Base-by-base conservation (phyloP, 306 rosid species). In the Styphnolobium japonicum region DNA sequence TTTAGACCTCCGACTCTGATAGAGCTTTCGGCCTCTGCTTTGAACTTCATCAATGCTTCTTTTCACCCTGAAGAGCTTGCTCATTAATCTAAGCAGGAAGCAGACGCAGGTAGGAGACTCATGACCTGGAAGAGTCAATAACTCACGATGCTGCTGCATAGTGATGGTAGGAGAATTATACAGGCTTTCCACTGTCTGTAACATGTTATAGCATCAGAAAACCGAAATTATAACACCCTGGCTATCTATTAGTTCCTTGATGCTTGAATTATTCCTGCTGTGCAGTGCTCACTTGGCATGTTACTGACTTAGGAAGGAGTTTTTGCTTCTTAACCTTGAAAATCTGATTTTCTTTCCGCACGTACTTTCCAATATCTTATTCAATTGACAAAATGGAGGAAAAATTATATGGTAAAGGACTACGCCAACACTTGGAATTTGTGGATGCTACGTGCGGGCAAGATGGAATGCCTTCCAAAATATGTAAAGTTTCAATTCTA, bases 1-100 rank as follows among this genome's bases (percentile, higher is more conserved):
- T 83, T 82, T 95, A 78, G 88, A 90, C 81, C 99, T 95, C 73
- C 85, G 88, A 76, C 96, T 95, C 39, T 95, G 86, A 91, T 52
- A 68, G 37, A 67, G 67, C 40, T 75, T 48, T 70, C 67, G 72
- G 66, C 25, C 25, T 53, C 46, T 21, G 48, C 72, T 70, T 73
- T 78, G 29, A 56, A 42, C 22, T 52, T 64, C 40, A 46, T 55
- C 69, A n/a, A n/a, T n/a, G n/a, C 40, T 34, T 16, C 72, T 74
- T 80, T 45, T 76, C 67, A 40, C 34, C 79, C 46, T 14, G 46
- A 79, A 53, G 21, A 62, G 71, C 43, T 67, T 80, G 23, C 40
- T 78, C 49, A 63, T 42, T 53, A 69, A 56, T 76, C 33, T 78
- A 67, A 73, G 85, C 77, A 75, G 48, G 78, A 43, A 73, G 77